Percentiles rank a stretch among this genome's conserved stretches.
phyloP scores from a whole-genome alignment of 2,329 filamentous ascomycete species.

The Hypoxylon sp. region DNA sequence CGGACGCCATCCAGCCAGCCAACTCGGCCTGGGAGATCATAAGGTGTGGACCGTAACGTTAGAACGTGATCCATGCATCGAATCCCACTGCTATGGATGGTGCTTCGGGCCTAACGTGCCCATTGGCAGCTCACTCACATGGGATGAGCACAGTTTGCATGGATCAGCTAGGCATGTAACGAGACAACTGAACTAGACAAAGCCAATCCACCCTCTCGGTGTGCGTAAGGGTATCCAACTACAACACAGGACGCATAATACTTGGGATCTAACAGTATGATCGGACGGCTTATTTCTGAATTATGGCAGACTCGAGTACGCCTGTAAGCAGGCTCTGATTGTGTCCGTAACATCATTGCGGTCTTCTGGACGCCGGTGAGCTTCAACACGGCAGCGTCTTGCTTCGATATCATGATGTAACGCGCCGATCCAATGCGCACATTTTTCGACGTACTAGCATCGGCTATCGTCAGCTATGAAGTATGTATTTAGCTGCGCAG shows the following conservation, averaged over 20 bases:
- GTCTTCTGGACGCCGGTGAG: background rate
- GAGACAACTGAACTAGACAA: slow-evolving; percentile 12
- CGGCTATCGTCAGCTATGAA: slow-evolving; percentile 18
- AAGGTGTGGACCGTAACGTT: slow-evolving; percentile 11
- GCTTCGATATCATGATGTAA: background rate
- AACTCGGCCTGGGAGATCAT: slow-evolving; percentile 21
- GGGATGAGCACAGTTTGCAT: slow-evolving; percentile 25
- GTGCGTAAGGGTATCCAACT: slow-evolving; percentile 24
- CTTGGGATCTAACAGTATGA: background rate
- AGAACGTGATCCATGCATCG: slow-evolving; percentile 17
- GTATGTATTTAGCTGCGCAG: slow-evolving; percentile 8
- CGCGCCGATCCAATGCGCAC: background rate
- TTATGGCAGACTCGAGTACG: slow-evolving; percentile 21
- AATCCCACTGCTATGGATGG: slow-evolving; percentile 28
- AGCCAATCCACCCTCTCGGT: slow-evolving; percentile 23
- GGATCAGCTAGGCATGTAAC: slow-evolving; percentile 25
- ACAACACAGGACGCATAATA: slow-evolving; percentile 19
- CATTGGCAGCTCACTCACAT: slow-evolving; percentile 28
- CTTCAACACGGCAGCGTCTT: background rate
- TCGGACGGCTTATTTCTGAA: slow-evolving; percentile 1
- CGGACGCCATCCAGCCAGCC: slow-evolving; percentile 17
- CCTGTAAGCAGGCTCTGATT: slow-evolving; percentile 4
- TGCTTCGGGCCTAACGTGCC: slow-evolving; percentile 16
- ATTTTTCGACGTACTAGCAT: slow-evolving; percentile 18
- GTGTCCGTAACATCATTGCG: background rate